Evolutionary conservation across 2,329 filamentous ascomycete genomes (phyloP).

Genomic region (Cladophialophora bantiana): DNA sequence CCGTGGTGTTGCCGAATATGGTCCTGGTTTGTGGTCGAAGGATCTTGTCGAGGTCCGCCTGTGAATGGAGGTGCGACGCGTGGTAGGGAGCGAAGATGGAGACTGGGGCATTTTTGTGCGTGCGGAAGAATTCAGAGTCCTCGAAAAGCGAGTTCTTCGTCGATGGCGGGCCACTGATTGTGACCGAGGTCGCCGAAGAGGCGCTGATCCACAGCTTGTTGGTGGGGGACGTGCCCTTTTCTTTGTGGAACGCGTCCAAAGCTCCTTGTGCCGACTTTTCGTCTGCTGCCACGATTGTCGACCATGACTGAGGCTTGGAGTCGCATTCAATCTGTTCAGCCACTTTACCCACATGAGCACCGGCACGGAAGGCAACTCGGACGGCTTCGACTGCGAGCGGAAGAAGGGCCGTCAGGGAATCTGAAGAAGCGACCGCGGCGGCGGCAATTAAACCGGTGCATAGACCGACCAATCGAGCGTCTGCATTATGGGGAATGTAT

Average conservation of each 20-base stretch:
- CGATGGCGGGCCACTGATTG: slow-evolving; percentile 65
- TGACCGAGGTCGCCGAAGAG: slow-evolving; percentile 65
- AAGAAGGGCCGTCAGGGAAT: slow-evolving; percentile 52
- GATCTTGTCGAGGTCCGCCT: slow-evolving; percentile 60
- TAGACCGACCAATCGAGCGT: slow-evolving; percentile 51
- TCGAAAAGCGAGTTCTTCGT: slow-evolving; percentile 62
- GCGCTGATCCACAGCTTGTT: slow-evolving; percentile 66
- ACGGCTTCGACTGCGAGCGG: slow-evolving; percentile 52
- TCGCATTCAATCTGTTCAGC: slow-evolving; percentile 48
- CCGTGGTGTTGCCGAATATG: slow-evolving; percentile 41
- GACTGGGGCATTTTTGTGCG: slow-evolving; percentile 60
- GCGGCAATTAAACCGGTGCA: slow-evolving; percentile 54
- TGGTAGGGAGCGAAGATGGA: slow-evolving; percentile 67
- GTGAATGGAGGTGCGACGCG: slow-evolving; percentile 61
- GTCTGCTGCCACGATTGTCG: slow-evolving; percentile 49
- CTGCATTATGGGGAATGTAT: slow-evolving; percentile 48
- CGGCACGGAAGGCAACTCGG: slow-evolving; percentile 53
- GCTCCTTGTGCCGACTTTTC: slow-evolving; percentile 41
- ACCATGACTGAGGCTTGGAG: slow-evolving; percentile 48
- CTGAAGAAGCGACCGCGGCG: slow-evolving; percentile 50
- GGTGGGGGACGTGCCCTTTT: slow-evolving; percentile 56
- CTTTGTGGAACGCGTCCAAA: slow-evolving; percentile 44
- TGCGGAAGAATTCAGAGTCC: slow-evolving; percentile 53
- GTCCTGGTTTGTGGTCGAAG: slow-evolving; percentile 49
- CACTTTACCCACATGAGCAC: slow-evolving; percentile 50